phyloP scores from a whole-genome alignment of 2,329 filamentous ascomycete species.

The Dactylonectria estremocensis region DNA sequence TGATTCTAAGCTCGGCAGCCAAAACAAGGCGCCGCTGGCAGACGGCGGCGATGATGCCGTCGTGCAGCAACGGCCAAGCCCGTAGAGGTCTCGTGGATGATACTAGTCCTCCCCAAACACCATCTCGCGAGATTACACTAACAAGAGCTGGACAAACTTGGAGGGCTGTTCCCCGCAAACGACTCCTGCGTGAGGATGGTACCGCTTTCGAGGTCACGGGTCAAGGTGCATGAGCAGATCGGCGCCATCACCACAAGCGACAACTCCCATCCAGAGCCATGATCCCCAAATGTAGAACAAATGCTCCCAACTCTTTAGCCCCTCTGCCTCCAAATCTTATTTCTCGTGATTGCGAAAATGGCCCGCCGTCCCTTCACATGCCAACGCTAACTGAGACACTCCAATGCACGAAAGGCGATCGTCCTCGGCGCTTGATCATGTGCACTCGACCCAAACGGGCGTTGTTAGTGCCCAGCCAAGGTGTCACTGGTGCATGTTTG shows the following conservation, averaged over 20 bases:
- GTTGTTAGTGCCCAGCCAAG: background rate
- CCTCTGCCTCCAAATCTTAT: no score
- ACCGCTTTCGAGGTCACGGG: no score
- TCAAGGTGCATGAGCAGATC: no score
- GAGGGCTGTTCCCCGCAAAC: background rate
- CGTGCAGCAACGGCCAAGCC: background rate
- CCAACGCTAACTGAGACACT: no score
- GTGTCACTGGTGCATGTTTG: background rate
- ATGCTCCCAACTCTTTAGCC: no score
- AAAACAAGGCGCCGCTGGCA: background rate
- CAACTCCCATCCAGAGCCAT: no score
- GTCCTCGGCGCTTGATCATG: slow-evolving; percentile 1
- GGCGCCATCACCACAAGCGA: no score
- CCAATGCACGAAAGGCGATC: background rate
- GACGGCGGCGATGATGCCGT: background rate
- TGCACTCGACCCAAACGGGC: background rate
- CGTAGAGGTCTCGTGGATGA: background rate
- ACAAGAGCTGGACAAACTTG: background rate
- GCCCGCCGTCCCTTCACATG: background rate
- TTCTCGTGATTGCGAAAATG: background rate
- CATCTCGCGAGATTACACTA: background rate
- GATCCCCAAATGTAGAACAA: no score
- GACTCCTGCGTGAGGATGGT: no score
- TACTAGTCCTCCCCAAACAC: background rate
- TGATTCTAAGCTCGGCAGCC: background rate